phyloP scores from a whole-genome alignment of 306 rosid genomes.

The Abrus precatorius region DNA sequence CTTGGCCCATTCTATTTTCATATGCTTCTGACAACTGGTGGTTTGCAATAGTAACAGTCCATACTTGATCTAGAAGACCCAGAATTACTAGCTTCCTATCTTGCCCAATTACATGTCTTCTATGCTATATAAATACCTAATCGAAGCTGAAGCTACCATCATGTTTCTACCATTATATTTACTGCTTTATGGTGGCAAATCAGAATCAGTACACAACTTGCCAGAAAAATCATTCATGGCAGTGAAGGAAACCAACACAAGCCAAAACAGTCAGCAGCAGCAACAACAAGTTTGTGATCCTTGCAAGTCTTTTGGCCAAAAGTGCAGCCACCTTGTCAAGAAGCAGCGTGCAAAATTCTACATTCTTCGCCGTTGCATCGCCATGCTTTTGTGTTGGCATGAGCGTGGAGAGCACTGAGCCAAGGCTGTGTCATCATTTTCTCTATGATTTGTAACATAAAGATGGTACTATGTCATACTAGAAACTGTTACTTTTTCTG shows the following conservation, averaged over 20 bases:
- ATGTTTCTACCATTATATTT: slow-evolving; percentile 50
- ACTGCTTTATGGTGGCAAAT: slow-evolving; percentile 49
- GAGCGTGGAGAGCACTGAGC: slow-evolving; percentile 65
- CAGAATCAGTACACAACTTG: slow-evolving; percentile 28
- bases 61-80: slow-evolving; percentile 62
- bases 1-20: slow-evolving; percentile 66
- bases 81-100: slow-evolving; percentile 41
- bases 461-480: slow-evolving; percentile 35
- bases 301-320: slow-evolving; percentile 77
- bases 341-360: slow-evolving; percentile 88
- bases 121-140: slow-evolving; percentile 51
- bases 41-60: slow-evolving; percentile 60
- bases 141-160: slow-evolving; percentile 52
- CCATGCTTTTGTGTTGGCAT: slow-evolving; percentile 85
- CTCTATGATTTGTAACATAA: slow-evolving; percentile 37
- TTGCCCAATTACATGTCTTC: slow-evolving; percentile 37
- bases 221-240: slow-evolving; percentile 59
- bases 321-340: slow-evolving; percentile 84
- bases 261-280: slow-evolving; percentile 36
- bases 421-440: neutral
- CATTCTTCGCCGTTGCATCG: slow-evolving; percentile 87
- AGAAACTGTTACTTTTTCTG: slow-evolving; percentile 38
- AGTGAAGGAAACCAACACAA: slow-evolving; percentile 58
- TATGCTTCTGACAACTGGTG: slow-evolving; percentile 65
- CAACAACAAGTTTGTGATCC: slow-evolving; percentile 59